These are phyloP conservation scores for Sporopachydermia cereana DNA, from an alignment of 1,139 yeast genomes.

Conservation along the genomic window DNA sequence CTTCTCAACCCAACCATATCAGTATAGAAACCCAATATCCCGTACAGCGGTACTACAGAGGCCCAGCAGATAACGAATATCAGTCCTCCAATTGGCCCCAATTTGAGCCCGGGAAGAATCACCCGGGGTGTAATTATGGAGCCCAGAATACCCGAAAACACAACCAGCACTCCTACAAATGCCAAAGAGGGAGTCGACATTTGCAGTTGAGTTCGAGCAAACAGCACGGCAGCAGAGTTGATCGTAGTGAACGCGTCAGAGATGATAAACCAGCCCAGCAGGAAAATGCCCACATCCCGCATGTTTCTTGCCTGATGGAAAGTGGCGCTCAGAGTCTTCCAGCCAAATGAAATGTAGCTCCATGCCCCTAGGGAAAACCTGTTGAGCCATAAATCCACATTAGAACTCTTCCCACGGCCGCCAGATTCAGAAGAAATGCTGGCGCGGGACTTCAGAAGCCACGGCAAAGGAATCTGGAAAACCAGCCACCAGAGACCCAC, in stretches of 20 bases:
- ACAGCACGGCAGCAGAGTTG: constrained; percentile 59
- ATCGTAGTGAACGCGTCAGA: constrained; percentile 64
- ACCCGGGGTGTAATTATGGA: constrained; percentile 42
- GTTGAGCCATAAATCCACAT: background rate
- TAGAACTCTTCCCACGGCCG: background rate
- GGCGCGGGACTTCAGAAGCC: constrained; percentile 28
- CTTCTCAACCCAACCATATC: constrained; percentile 41
- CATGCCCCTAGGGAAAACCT: constrained; percentile 10
- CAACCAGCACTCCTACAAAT: constrained; percentile 46
- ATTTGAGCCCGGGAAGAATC: constrained; percentile 29
- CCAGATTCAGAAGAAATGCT: background rate
- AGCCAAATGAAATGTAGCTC: constrained; percentile 40
- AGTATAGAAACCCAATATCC: constrained; percentile 45
- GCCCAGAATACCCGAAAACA: constrained; percentile 51
- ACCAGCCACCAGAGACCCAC: constrained; percentile 66
- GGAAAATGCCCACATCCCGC: constrained; percentile 46
- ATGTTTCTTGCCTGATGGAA: constrained; percentile 42
- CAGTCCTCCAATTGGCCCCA: constrained; percentile 36
- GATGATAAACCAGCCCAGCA: constrained; percentile 58
- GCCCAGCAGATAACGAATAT: constrained; percentile 46
- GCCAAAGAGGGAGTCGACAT: constrained; percentile 57
- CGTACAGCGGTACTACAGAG: constrained; percentile 52
- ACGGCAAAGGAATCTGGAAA: constrained; percentile 46
- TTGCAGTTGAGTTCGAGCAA: constrained; percentile 51
- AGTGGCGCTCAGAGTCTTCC: constrained; percentile 42